Evolutionary conservation across 768 basidiomycete species (phyloP).

Genomic region (Suillus clintonianus): DNA sequence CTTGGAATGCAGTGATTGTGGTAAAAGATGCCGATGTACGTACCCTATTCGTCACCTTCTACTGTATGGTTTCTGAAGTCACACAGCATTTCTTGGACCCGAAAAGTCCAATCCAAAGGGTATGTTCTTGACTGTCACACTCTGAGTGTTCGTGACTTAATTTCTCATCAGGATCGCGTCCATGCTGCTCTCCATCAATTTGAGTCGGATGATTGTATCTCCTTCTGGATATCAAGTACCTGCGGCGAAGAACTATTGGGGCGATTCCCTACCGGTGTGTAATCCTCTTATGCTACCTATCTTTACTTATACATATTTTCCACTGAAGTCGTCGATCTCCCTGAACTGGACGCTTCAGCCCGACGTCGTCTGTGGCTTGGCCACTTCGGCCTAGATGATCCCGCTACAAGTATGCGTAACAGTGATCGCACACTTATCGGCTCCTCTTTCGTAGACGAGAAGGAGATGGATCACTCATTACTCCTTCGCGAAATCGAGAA

Average conservation of each 20-base stretch:
- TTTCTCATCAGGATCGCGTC: neutral
- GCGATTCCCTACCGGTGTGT: neutral
- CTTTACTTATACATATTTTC: neutral
- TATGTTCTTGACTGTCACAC: neutral
- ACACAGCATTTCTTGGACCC: neutral
- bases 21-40: neutral
- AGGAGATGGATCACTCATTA: neutral
- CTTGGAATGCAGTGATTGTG: slow-evolving; percentile 1
- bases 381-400: neutral
- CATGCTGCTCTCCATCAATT: neutral
- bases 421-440: neutral
- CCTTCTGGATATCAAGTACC: neutral
- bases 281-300: too few species aligned
- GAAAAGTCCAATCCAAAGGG: neutral
- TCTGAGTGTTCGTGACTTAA: neutral
- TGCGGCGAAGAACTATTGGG: neutral
- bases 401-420: neutral
- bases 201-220: neutral
- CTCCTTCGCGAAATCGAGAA: neutral
- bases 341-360: neutral
- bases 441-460: neutral
- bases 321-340: neutral
- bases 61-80: neutral
- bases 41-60: too few species aligned
- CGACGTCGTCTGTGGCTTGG: neutral